phyloP scores from a whole-genome alignment of 164 flowering plant species.

The Kalanchoe fedtschenkoi region DNA sequence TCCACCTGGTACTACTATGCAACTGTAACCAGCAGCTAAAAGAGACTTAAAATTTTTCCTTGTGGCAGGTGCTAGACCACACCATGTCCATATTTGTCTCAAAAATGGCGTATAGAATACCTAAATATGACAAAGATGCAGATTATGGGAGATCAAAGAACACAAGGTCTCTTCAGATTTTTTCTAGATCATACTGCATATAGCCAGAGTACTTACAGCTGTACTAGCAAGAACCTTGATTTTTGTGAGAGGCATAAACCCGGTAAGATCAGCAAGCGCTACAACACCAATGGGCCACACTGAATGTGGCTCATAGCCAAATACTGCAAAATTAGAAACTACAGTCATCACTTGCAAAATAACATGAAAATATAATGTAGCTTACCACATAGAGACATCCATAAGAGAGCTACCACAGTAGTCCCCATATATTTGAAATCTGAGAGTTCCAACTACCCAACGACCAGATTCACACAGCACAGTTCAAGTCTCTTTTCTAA shows the following conservation, averaged over 20 bases:
- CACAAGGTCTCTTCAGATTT: background rate
- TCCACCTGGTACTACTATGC: conserved; percentile 91
- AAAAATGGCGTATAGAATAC: conserved; percentile 81
- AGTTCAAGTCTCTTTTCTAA: no score
- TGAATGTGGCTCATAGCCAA: conserved; percentile 94
- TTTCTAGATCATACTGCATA: background rate
- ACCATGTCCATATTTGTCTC: conserved; percentile 97
- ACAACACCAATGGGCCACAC: conserved; percentile 85
- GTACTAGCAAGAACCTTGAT: conserved; percentile 83
- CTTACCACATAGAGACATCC: background rate
- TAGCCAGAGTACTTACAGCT: conserved; percentile 44
- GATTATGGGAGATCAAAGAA: background rate
- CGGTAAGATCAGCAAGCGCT: conserved; percentile 62
- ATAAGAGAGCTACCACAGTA: background rate
- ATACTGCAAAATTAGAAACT: conserved; percentile 43
- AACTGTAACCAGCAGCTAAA: conserved; percentile 74
- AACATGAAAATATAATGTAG: background rate
- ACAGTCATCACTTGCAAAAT: background rate
- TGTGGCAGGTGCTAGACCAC: conserved; percentile 69
- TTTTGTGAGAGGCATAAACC: conserved; percentile 76
- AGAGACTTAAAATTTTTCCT: conserved; percentile 60
- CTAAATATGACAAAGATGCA: conserved; percentile 21
- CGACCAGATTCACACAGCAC: no score
- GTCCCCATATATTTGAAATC: background rate
- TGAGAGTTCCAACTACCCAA: no score